These are phyloP conservation scores for Aspergillus ruber DNA, from an alignment of 2,329 filamentous ascomycete genomes.

Conservation along the genomic window DNA sequence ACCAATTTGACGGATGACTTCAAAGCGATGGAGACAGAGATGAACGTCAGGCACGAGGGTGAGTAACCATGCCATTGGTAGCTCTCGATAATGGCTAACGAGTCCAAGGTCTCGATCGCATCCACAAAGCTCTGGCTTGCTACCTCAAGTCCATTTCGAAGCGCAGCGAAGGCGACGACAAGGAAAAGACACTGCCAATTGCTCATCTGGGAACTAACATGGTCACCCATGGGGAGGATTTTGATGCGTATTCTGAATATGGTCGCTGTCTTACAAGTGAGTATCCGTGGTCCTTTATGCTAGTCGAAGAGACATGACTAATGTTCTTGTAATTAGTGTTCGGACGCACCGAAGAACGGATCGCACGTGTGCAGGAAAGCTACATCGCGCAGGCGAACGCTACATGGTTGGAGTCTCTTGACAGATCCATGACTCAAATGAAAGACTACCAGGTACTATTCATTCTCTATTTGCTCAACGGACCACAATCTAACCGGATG, in stretches of 20 bases:
- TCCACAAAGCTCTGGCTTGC: slow-evolving; percentile 75
- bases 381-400: slow-evolving; percentile 72
- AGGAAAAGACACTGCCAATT: slow-evolving; percentile 76
- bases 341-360: slow-evolving; percentile 79
- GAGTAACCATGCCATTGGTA: slow-evolving; percentile 11
- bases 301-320: slow-evolving; percentile 1
- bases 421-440: slow-evolving; percentile 86
- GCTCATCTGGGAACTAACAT: slow-evolving; percentile 77
- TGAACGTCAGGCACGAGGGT: slow-evolving; percentile 86
- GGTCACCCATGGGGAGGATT: slow-evolving; percentile 85
- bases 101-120: slow-evolving; percentile 73
- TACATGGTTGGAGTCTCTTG: slow-evolving; percentile 85
- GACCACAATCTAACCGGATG: neutral
- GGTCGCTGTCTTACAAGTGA: slow-evolving; percentile 73
- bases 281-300: slow-evolving; percentile 17
- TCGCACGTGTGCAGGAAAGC: slow-evolving; percentile 77
- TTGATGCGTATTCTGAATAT: slow-evolving; percentile 83
- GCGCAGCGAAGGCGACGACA: slow-evolving; percentile 77
- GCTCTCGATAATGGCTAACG: neutral
- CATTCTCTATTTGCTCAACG: neutral
- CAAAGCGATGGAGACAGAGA: slow-evolving; percentile 81
- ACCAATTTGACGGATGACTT: slow-evolving; percentile 86
- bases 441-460: slow-evolving; percentile 84
- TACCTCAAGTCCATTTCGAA: slow-evolving; percentile 87
- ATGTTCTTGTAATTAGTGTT: slow-evolving; percentile 46